Base-by-base conservation (phyloP, 495 filamentous ascomycete genomes). In the Podospora bellae-mahoneyi region DNA sequence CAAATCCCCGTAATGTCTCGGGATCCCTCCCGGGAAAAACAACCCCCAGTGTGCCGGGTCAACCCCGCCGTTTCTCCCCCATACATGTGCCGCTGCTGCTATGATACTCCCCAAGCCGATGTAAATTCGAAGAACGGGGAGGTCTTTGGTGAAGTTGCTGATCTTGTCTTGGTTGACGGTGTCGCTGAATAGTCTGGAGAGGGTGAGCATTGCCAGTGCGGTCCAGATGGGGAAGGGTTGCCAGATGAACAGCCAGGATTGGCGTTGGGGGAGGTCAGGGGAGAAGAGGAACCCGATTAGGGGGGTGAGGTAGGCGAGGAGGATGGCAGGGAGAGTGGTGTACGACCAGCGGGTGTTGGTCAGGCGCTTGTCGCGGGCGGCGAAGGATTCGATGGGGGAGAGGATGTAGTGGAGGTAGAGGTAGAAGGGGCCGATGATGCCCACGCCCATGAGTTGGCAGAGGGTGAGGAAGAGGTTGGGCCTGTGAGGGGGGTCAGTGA, bases 211-310 rank as follows among this genome's bases (percentile, higher is more conserved):
- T 4, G 56, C 44, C 5, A 66, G 4, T 0, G 71, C 19, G 10
- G 64, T 6, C 59, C 55, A 71, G 13, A 67, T 48, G 0, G 71
- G 68, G 26, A 61, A 70, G 3, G 67, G 58, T 61, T 71, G 68
- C 71, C 68, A 70, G 30, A 63, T 4, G 20, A 54, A 73, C 32
- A 69, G 23, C 20, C 48, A 32, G 5, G 5, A 16, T 27, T 70
- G 68, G 23, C 62, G 30, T 5, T n/a, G 3, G 19, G 19, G 4
- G n/a, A 66, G 59, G 13, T 86, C 86, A 5, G 88, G 82, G 84
- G 84, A 89, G 80, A 87, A 87, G 78, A 85, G 86, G 71, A 88
- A 81, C 56, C 86, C 83, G 73, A 88, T 83, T 28, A 77, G 64
- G 26, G 73, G 73, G 32, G 68, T 6, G 30, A 68, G 66, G 61